Evolutionary conservation across 306 rosid species (phyloP).

Genomic region (Abrus pulchellus): DNA sequence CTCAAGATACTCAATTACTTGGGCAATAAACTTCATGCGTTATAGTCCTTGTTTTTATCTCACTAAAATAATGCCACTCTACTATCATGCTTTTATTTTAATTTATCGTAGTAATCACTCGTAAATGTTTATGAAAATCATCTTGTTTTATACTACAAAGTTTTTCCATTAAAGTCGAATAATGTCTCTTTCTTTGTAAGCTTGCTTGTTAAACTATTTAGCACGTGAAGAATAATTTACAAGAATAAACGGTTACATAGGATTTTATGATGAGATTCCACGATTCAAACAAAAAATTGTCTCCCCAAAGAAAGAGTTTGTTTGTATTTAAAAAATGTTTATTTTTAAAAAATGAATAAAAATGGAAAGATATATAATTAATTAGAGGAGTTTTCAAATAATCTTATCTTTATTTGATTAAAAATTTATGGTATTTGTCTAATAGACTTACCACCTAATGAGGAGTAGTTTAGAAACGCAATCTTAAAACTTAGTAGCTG

Average conservation of each 20-base stretch:
- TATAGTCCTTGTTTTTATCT: conserved; percentile 4
- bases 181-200: not conserved
- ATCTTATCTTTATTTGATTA: no score
- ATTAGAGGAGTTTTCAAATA: no score
- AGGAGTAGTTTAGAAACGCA: no score
- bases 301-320: not conserved
- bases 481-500: no score
- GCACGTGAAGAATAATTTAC: not conserved
- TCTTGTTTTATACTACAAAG: not conserved
- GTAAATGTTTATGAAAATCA: not conserved
- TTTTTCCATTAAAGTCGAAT: conserved; percentile 14
- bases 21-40: not conserved
- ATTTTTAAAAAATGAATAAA: no score
- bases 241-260: not conserved
- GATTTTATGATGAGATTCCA: not conserved
- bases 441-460: no score
- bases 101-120: not conserved
- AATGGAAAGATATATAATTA: no score
- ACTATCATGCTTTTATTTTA: not conserved
- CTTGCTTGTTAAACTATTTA: not conserved
- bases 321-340: not conserved
- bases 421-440: no score
- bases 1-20: conserved; percentile 32
- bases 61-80: not conserved
- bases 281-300: not conserved